Evolutionary conservation across 2,329 filamentous ascomycete genomes (phyloP).

Genomic region (Phyllosticta citrichinensis): DNA sequence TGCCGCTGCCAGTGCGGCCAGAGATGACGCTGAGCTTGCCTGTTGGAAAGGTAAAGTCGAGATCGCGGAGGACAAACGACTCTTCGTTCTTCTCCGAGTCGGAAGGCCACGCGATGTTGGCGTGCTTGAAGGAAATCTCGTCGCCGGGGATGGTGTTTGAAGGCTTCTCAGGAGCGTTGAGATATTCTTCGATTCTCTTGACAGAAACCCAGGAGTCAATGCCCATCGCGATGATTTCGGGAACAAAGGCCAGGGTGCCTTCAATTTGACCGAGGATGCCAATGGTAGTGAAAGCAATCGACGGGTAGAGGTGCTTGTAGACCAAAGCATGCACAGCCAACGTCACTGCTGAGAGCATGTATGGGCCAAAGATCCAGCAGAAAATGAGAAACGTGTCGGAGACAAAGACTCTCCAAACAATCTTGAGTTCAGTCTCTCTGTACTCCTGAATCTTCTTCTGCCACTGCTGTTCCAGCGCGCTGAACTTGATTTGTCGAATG

Average conservation of each 20-base stretch:
- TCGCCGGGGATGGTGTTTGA: constrained; percentile 45
- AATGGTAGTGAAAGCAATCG: constrained; percentile 69
- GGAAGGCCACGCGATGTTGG: constrained; percentile 64
- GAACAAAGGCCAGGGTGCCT: constrained; percentile 57
- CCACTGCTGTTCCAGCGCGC: constrained; percentile 66
- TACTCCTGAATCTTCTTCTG: constrained; percentile 57
- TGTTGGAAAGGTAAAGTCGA: constrained; percentile 57
- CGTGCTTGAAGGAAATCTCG: constrained; percentile 55
- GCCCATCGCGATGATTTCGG: constrained; percentile 60
- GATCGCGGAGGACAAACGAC: constrained; percentile 54
- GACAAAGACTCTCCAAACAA: constrained; percentile 56
- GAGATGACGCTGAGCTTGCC: constrained; percentile 65
- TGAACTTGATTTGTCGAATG: constrained; percentile 79
- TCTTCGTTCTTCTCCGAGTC: constrained; percentile 41
- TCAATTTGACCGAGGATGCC: constrained; percentile 67
- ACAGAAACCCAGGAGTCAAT: constrained; percentile 67
- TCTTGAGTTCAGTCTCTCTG: constrained; percentile 55
- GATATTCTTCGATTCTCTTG: constrained; percentile 60
- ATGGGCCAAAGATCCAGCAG: constrained; percentile 56
- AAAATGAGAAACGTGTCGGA: constrained; percentile 43
- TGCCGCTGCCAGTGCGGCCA: constrained; percentile 68
- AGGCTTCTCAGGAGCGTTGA: constrained; percentile 55
- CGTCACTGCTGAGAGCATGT: constrained; percentile 62
- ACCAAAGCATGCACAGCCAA: constrained; percentile 58
- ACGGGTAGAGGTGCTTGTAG: constrained; percentile 55